Evolutionary conservation across 2,329 filamentous ascomycete genomes (phyloP), one percentile per base, ranked within the genome.

Genomic region (Bimuria novae-zelandiae): DNA sequence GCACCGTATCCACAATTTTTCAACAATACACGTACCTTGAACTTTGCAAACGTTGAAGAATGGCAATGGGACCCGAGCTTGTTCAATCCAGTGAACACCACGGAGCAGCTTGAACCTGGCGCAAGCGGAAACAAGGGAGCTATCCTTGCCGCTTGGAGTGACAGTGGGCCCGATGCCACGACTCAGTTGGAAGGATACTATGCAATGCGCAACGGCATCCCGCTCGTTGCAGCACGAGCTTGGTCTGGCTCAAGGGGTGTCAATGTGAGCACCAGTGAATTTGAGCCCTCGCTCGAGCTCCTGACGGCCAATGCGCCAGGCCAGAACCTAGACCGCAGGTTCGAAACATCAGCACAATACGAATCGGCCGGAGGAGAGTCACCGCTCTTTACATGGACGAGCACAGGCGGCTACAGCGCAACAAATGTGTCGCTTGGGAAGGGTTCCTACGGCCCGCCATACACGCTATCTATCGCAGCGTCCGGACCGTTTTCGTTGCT

Each of bases 111-210:
- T 1, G 51, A 65, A 1, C 54, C 66, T 0, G 62, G 51, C 0
- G 71, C 71, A 2, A 62, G 52, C 6, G 67, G 63, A 7, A 72
- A 72, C 46, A 70, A 58, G 33, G 78, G 66, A 16, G 64, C 66
- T 16, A 63, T 66, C 14, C 43, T 79, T 16, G 78, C 78, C 0
- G 76, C 77, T 0, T 81, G 78, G 79, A 80, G 77, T 43, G 79
- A 81, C 49, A 79, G 78, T 42, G 79, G 79, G 0, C 73, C 77
- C 0, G 77, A 80, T 55, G 77, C 78, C 0, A 77, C 76, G 2
- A 79, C 77, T 1, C 77, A 80, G 61, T 64, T 79, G 0, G 78
- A 80, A 54, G 76, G 76, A 3, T 80, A 76, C 59, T 80, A 80
- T 51, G 74, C 78, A 2, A 75, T 79, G 64, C 73, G 76, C 0